phyloP scores from a whole-genome alignment of 331 rosid genomes.

The Quercus lobata region DNA sequence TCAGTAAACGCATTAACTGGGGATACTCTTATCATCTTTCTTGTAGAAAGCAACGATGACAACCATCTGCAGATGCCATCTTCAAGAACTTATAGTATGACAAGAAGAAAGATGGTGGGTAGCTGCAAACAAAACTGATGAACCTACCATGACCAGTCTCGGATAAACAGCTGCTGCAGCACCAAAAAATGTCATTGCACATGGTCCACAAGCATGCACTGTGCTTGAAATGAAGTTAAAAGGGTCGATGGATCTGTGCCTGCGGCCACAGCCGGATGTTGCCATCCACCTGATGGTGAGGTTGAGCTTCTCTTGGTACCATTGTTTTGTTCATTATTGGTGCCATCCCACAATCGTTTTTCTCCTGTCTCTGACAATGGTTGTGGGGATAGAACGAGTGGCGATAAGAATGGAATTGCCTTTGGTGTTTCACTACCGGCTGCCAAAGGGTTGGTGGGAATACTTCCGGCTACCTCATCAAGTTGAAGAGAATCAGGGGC shows the following conservation, averaged over 20 bases:
- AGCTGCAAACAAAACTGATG: no score
- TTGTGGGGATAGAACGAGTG: slow-evolving; percentile 43
- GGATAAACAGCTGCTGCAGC: no score
- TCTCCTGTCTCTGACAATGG: slow-evolving; percentile 25
- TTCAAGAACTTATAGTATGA: not conserved
- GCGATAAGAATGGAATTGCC: slow-evolving; percentile 73
- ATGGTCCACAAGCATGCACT: slow-evolving; percentile 45
- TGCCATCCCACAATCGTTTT: slow-evolving; percentile 5
- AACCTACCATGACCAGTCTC: no score
- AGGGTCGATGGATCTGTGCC: slow-evolving; percentile 47
- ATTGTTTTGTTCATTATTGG: not conserved
- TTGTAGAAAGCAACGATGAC: not conserved
- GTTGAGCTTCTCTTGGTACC: not conserved
- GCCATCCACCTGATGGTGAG: slow-evolving; percentile 38
- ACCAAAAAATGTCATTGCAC: slow-evolving; percentile 28
- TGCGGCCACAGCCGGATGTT: slow-evolving; percentile 51
- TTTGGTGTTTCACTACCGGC: slow-evolving; percentile 22
- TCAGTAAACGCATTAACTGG: not conserved
- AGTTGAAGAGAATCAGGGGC: slow-evolving; percentile 64
- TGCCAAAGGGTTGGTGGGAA: slow-evolving; percentile 11
- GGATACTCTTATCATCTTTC: not conserved
- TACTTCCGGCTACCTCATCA: slow-evolving; percentile 22
- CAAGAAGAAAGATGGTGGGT: not conserved
- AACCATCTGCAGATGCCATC: not conserved
- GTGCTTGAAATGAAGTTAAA: slow-evolving; percentile 49